Percentiles rank a stretch among this genome's conserved stretches.
phyloP scores from a whole-genome alignment of 202 grass and related monocot genomes.

The Alloteropsis angusta region DNA sequence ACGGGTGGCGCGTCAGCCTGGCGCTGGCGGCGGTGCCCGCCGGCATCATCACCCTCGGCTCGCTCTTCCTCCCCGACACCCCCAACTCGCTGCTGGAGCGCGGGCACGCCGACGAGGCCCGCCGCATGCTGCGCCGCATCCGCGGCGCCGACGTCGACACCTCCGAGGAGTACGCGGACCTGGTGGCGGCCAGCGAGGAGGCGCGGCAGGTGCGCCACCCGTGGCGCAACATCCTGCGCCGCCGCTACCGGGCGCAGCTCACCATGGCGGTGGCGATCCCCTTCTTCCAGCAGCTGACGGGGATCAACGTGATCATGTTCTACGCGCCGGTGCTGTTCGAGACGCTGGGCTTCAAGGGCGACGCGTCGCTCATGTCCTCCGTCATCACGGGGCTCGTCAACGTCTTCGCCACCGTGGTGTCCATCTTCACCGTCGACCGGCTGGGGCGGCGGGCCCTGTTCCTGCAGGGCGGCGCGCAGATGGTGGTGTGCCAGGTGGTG shows the following conservation, averaged over 20 bases:
- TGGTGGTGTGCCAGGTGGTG: conserved; percentile 55
- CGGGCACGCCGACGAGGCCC: conserved; percentile 46
- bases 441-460: conserved; percentile 50
- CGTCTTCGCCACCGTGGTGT: conserved; percentile 51
- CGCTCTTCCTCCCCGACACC: conserved; percentile 74
- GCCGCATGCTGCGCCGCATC: conserved; percentile 40
- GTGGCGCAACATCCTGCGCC: conserved; percentile 54
- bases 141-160: conserved; percentile 62
- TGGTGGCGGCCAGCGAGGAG: conserved; percentile 59
- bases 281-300: conserved; percentile 84
- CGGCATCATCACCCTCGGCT: conserved; percentile 55
- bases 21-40: conserved; percentile 63
- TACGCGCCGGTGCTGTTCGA: conserved; percentile 84
- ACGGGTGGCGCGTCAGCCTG: conserved; percentile 69
- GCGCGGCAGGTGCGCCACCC: conserved; percentile 54
- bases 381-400: conserved; percentile 69
- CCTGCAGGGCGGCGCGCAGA: conserved; percentile 67
- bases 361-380: conserved; percentile 72
- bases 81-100: conserved; percentile 72
- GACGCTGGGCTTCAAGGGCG: conserved; percentile 60
- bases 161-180: conserved; percentile 61
- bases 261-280: conserved; percentile 73
- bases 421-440: conserved; percentile 59
- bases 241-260: conserved; percentile 63
- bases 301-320: conserved; percentile 92